Evolutionary conservation across 2,329 filamentous ascomycete species (phyloP).

Genomic region (Epichloe coenophiala): DNA sequence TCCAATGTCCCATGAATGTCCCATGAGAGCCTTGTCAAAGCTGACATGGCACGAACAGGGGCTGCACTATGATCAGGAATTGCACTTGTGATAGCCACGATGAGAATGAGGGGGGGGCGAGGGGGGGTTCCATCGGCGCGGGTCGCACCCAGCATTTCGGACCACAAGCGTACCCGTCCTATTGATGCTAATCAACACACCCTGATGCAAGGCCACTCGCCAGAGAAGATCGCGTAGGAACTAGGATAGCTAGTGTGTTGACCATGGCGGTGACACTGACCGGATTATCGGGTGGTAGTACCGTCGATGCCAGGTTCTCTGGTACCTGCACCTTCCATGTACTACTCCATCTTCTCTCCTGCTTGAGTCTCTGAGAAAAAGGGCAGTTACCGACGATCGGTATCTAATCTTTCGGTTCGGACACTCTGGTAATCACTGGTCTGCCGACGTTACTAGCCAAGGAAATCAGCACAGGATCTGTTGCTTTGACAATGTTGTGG

Average conservation of each 20-base stretch:
- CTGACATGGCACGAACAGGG: neutral
- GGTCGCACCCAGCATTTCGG: constrained; percentile 3
- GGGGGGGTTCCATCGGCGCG: neutral
- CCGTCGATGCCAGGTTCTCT: neutral
- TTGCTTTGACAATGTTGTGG: neutral
- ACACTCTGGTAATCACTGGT: no score
- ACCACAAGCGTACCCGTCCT: neutral
- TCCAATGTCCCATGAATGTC: neutral
- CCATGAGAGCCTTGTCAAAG: neutral
- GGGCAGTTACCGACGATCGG: neutral
- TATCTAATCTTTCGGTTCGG: neutral
- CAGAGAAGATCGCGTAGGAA: constrained; percentile 4
- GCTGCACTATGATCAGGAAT: neutral
- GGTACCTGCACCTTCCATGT: constrained; percentile 1
- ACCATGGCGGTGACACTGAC: constrained; percentile 1
- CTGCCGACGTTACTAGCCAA: neutral
- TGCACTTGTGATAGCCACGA: neutral
- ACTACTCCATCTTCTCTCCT: neutral
- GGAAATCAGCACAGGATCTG: no score
- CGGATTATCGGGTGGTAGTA: constrained; percentile 2
- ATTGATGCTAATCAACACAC: neutral
- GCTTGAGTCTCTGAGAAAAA: neutral
- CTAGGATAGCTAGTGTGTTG: neutral
- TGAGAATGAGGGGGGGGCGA: neutral
- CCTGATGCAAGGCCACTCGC: constrained; percentile 5